Percentiles rank a stretch among this genome's conserved stretches.
These are phyloP conservation scores for Rosa rugosa DNA, from an alignment of 306 rosid species.

Conservation along the genomic window DNA sequence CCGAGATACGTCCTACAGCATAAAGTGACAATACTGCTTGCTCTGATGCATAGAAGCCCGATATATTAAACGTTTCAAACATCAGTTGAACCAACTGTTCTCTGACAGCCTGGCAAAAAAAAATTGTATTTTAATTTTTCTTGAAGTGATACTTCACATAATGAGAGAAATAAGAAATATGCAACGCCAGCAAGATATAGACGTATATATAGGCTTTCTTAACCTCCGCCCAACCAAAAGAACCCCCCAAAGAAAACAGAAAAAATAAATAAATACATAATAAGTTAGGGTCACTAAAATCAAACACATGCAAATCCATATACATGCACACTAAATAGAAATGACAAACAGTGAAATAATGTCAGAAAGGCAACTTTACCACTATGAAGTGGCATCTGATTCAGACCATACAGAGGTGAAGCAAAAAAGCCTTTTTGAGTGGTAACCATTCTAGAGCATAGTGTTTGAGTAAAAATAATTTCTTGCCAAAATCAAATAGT, in stretches of 20 bases:
- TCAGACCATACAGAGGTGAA: not conserved
- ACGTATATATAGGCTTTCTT: too few species aligned
- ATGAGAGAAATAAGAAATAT: too few species aligned
- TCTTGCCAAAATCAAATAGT: too few species aligned
- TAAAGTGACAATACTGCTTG: slow-evolving; percentile 93
- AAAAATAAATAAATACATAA: too few species aligned
- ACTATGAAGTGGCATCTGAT: not conserved
- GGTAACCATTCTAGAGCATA: not conserved
- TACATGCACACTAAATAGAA: not conserved
- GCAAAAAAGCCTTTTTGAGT: not conserved
- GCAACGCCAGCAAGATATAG: too few species aligned
- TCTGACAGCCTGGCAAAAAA: slow-evolving; percentile 68
- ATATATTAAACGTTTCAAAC: slow-evolving; percentile 98
- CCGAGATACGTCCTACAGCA: slow-evolving; percentile 95
- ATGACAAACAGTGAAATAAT: not conserved
- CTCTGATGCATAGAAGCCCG: slow-evolving; percentile 98
- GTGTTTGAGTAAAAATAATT: not conserved
- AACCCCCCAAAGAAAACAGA: too few species aligned
- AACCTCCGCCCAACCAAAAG: too few species aligned
- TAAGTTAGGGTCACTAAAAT: too few species aligned
- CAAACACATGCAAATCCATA: not conserved
- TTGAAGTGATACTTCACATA: not conserved
- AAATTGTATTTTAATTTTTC: slow-evolving; percentile 1
- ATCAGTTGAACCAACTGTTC: slow-evolving; percentile 96
- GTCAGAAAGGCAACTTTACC: not conserved